A percentile compares a stretch with the other conserved stretches of the same genome.
Evolutionary conservation across 345 rosid genomes (phyloP).

Genomic region (Lepidium africanum): DNA sequence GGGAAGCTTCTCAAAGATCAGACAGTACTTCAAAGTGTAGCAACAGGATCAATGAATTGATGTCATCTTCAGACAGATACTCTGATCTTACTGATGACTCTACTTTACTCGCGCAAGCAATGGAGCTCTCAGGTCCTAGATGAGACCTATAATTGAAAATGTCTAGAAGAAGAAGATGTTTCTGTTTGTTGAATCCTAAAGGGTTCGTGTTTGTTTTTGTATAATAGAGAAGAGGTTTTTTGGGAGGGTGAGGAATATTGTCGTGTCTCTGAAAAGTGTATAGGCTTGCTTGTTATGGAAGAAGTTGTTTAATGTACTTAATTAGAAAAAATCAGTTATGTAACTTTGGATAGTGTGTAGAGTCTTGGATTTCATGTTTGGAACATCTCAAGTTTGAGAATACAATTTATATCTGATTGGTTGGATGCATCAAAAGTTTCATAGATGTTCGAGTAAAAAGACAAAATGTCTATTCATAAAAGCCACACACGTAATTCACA

Average conservation of each 20-base stretch:
- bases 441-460: too few relatives aligned
- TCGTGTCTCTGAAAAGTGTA: constrained; percentile 14
- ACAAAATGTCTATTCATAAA: too few relatives aligned
- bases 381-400: neutral
- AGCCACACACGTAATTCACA: neutral
- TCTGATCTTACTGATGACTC: constrained; percentile 98
- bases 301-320: constrained; percentile 8
- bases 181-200: neutral
- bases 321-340: neutral
- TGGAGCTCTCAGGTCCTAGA: constrained; percentile 99
- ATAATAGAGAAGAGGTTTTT: constrained; percentile 8
- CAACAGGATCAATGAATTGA: constrained; percentile 52
- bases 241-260: neutral
- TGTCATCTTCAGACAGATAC: constrained; percentile 82
- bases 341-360: neutral
- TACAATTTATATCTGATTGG: neutral
- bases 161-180: neutral
- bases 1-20: constrained; percentile 93
- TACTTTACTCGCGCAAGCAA: constrained; percentile 81
- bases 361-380: neutral
- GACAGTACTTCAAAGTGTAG: constrained; percentile 45
- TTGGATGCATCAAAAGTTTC: neutral
- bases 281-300: constrained; percentile 16
- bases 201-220: neutral
- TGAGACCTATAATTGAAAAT: constrained; percentile 24